Percentiles rank a stretch among this genome's conserved stretches.
These are phyloP conservation scores for Plasmodium berghei DNA, from an alignment of 169 alveolate genomes.

Conservation along the genomic window DNA sequence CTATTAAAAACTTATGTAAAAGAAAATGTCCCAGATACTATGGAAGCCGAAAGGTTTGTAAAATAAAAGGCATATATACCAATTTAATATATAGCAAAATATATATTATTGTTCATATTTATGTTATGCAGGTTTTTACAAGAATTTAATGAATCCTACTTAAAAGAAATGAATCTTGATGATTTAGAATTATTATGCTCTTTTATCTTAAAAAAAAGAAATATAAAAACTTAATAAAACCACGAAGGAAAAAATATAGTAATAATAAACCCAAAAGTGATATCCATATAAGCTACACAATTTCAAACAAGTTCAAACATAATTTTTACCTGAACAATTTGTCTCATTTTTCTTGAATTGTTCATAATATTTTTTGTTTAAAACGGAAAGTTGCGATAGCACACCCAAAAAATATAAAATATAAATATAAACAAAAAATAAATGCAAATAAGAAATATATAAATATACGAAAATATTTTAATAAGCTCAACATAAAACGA, in stretches of 20 bases:
- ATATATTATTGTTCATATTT: not conserved
- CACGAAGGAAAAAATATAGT: not conserved
- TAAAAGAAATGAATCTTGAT: slow-evolving; percentile 51
- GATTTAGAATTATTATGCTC: slow-evolving; percentile 62
- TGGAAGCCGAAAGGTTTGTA: slow-evolving; percentile 39
- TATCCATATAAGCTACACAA: no score
- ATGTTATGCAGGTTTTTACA: slow-evolving; percentile 21
- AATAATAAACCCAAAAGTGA: not conserved
- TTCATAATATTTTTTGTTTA: no score
- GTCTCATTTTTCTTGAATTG: no score
- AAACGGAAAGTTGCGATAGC: no score
- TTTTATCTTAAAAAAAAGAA: slow-evolving; percentile 36
- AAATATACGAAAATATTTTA: no score
- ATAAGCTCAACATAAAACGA: no score
- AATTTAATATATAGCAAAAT: not conserved
- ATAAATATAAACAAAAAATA: no score
- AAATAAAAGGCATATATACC: not conserved
- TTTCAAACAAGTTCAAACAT: no score
- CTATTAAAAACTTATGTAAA: slow-evolving; percentile 21
- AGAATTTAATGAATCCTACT: slow-evolving; percentile 46
- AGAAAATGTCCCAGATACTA: slow-evolving; percentile 20
- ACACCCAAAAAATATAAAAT: no score
- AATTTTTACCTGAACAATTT: no score
- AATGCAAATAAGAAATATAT: no score
- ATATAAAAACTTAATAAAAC: slow-evolving; percentile 9